Conservation (phyloP, 2,329 filamentous ascomycete species). For the Biscogniauxia sp. region DNA sequence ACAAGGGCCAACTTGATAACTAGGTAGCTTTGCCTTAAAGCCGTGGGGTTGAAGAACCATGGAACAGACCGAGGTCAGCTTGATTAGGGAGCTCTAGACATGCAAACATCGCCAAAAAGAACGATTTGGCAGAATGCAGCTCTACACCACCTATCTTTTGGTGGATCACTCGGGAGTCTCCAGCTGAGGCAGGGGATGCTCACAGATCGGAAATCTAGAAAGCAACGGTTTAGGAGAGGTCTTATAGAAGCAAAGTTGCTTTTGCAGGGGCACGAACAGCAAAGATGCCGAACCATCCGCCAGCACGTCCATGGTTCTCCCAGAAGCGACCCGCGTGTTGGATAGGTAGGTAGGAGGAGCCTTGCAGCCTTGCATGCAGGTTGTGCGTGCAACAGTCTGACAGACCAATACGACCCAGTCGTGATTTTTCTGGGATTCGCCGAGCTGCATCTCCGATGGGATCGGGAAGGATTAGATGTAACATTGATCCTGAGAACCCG, state of each 20-base stretch:
- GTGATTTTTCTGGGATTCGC: background rate
- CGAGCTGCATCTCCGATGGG: background rate
- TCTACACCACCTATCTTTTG: background rate
- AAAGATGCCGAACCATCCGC: background rate
- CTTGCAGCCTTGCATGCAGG: background rate
- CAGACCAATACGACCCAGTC: background rate
- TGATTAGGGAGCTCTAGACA: background rate
- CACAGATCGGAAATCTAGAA: background rate
- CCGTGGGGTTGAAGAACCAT: background rate
- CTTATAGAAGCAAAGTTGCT: background rate
- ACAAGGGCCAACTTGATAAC: background rate
- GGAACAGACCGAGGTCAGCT: background rate
- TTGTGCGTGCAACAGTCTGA: background rate
- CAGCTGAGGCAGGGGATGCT: background rate
- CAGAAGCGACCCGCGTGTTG: background rate
- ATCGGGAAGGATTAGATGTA: background rate
- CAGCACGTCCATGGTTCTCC: background rate
- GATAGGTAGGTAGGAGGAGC: background rate
- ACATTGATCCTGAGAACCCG: conserved; percentile 2
- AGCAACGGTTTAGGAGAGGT: background rate
- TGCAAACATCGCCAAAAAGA: background rate
- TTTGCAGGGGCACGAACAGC: background rate
- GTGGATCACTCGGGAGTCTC: background rate
- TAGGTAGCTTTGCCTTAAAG: background rate
- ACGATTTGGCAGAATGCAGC: background rate